Conservation (phyloP, 257 asterid species). For the Nicotiana otophora region DNA sequence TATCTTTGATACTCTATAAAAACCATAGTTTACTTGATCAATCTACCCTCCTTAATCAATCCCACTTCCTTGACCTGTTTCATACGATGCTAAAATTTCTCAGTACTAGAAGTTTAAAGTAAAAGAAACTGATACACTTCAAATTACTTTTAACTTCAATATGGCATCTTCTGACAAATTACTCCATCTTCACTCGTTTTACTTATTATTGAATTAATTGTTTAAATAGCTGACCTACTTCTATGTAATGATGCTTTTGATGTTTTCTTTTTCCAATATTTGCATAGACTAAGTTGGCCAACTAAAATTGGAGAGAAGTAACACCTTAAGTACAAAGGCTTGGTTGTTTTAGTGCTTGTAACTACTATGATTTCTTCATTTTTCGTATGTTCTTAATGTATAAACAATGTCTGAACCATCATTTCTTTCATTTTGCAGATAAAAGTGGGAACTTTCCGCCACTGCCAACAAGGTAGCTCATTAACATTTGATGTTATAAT, state of each 20-base stretch:
- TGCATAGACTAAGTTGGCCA: not conserved
- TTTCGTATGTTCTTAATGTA: not conserved
- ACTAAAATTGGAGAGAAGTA: not conserved
- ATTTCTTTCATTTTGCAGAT: conserved; percentile 42
- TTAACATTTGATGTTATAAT: conserved; percentile 9
- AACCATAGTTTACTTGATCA: not conserved
- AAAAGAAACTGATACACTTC: not conserved
- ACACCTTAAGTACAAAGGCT: not conserved
- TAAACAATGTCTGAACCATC: conserved; percentile 6
- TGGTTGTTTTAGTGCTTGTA: conserved; percentile 6
- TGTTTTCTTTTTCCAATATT: not conserved
- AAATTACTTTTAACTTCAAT: not conserved
- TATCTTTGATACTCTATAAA: not conserved
- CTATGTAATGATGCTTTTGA: not conserved
- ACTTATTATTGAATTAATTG: not conserved
- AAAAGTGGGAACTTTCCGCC: conserved; percentile 45
- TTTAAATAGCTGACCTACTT: not conserved
- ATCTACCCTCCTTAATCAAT: not conserved
- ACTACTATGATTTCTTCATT: not conserved
- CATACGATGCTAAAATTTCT: not conserved
- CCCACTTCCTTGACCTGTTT: not conserved
- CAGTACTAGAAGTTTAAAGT: not conserved
- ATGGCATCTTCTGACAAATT: not conserved
- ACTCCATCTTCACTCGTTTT: not conserved
- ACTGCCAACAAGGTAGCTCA: conserved; percentile 41